Evolutionary conservation across 2,329 filamentous ascomycete species (phyloP), one percentile per base, ranked within the genome.

Genomic region (Trichoderma breve): DNA sequence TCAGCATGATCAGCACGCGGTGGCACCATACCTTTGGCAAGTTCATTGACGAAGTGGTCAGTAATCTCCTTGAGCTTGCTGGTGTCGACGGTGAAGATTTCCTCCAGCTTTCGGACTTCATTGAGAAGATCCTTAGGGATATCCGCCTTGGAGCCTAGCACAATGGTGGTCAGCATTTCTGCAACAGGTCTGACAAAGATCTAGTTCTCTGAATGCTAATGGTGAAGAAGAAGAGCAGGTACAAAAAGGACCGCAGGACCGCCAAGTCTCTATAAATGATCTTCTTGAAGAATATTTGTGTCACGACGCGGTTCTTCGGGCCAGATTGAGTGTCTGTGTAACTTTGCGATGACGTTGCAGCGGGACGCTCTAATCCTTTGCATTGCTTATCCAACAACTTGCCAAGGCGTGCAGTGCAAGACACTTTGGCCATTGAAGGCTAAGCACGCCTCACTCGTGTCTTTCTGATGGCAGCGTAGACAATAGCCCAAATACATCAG

Each of bases 11-110:
- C 36, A 15, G 14, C 47, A 55, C 15, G 4, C 21, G n/a, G 61
- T 8, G 8, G 28, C 15, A 55, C 72, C 72, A 51, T 81, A 92
- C 93, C 94, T 83, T 97, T 97, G 74, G 91, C 88, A 70, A 99
- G 89, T 85, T 99, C 96, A 39, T 87, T 88, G 65, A 97, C 87
- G 81, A 99, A 99, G 82, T 97, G 95, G 68, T 93, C 86, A 55
- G 94, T 95, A 79, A 99, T 95, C 75, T 92, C 83, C 88, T 98
- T 98, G 71, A 98, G 89, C 85, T 93, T 97, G 47, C 88, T 83
- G 1, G 87, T 87, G 75, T 92, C 88, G 60, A 98, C 90, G 12
- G 91, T 92, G 83, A 99, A 97, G 69, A 92, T 82, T 72, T 94
- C 88, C 85, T 98, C 96, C 28, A 98, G 88, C 74, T 89, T 87